Base-by-base conservation (phyloP, 176 grass and related monocot genomes). In the Lolium multiflorum region DNA sequence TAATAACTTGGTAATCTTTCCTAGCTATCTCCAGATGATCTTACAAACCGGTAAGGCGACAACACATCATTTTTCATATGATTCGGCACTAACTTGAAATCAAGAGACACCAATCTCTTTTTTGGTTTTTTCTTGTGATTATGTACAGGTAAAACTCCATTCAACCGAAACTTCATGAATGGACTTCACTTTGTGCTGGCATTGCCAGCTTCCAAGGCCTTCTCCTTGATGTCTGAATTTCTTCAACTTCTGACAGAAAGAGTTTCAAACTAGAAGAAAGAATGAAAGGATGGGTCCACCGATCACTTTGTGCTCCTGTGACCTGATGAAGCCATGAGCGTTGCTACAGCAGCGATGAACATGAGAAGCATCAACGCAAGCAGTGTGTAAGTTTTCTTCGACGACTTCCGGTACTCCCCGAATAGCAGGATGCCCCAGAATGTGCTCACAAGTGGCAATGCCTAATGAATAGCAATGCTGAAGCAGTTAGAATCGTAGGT, bases 301-400 rank as follows among this genome's bases (percentile, higher is more conserved):
- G 57, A 64, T 93, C 88, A 84, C 63, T 86, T 70, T 25, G 84
- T 85, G 74, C 59, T 99, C 78, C 94, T 94, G 71, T 99, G 90
- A 14, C 92, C 97, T 73, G 97, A 88, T 11, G 97, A 99, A 91
- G 92, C 97, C 97, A 99, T 97, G 20, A 99, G 94, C 74, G 89
- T 64, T 2, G 71, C 92, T 0, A 99, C 97, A 0, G 97, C 97
- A 2, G 41, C 21, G 1, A 99, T 44, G 44, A 99, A 99, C 97
- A 99, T 99, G 24, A 83, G 90, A 37, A 99, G 35, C 97, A 99
- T 97, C 71, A 82, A 87, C 21, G 81, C 88, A 1, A 99, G 92
- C 80, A 97, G 46, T 37, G 74, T 65, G 15, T 99, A 99, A 0
- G 97, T 95, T 64, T 83, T 93, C 28, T 60, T 78, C 0, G 94